phyloP scores from a whole-genome alignment of 2,329 filamentous ascomycete species.

The Elsinoe perseae region DNA sequence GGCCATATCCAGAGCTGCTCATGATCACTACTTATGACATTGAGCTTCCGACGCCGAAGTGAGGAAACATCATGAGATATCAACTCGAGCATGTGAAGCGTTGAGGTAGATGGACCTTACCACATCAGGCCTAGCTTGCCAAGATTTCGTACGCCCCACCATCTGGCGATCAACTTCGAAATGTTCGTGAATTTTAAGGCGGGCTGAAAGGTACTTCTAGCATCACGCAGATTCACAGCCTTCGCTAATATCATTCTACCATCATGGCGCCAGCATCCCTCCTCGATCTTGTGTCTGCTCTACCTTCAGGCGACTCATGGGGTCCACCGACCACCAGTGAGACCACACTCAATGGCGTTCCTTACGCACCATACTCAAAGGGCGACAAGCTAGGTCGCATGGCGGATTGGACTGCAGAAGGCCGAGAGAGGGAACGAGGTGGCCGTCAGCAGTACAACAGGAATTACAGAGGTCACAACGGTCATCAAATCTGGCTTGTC shows the following conservation, averaged over 20 bases:
- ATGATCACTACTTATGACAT: too few relatives aligned
- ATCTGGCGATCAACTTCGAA: background rate
- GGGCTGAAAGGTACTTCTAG: too few relatives aligned
- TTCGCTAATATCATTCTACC: background rate
- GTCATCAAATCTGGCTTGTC: conserved; percentile 21
- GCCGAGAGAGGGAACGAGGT: conserved; percentile 70
- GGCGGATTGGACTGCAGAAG: conserved; percentile 94
- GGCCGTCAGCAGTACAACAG: conserved; percentile 85
- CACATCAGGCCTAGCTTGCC: background rate
- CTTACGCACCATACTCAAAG: conserved; percentile 97
- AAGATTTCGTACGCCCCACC: conserved; percentile 5
- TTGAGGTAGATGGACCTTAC: background rate
- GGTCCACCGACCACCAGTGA: conserved; percentile 75
- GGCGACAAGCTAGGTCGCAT: conserved; percentile 97
- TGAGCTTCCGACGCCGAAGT: too few relatives aligned
- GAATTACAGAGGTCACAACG: conserved; percentile 70
- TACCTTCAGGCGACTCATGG: conserved; percentile 52
- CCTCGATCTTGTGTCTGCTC: conserved; percentile 40
- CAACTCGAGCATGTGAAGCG: background rate
- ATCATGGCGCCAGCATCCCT: conserved; percentile 41
- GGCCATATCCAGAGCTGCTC: too few relatives aligned
- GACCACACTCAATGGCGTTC: conserved; percentile 87
- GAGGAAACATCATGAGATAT: too few relatives aligned
- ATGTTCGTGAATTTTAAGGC: conserved; percentile 1
- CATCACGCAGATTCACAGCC: conserved; percentile 5